A percentile compares a stretch with the other conserved stretches of the same genome.
phyloP scores from a whole-genome alignment of 768 basidiomycete species.

The Gelatoporia subvermispora region DNA sequence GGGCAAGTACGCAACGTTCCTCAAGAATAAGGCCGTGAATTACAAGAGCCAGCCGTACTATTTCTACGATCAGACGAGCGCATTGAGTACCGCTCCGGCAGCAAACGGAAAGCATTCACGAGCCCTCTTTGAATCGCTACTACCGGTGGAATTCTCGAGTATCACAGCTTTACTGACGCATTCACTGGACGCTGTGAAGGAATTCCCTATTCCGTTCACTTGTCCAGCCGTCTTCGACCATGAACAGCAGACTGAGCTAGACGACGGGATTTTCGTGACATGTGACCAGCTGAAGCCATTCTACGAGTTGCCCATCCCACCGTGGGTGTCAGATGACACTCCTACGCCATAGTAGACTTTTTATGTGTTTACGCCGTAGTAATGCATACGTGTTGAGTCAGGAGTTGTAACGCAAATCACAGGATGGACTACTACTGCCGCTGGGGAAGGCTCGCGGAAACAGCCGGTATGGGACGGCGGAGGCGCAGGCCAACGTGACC shows the following conservation, averaged over 20 bases:
- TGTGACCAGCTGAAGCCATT: conserved; percentile 40
- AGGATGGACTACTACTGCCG: no score
- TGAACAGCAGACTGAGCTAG: conserved; percentile 31
- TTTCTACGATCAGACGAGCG: conserved; percentile 43
- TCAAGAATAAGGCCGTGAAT: conserved; percentile 26
- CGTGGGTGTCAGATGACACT: conserved; percentile 2
- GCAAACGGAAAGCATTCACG: conserved; percentile 2
- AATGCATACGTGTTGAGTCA: neutral
- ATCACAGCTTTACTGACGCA: neutral
- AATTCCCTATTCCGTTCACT: conserved; percentile 22
- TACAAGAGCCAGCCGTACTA: conserved; percentile 39
- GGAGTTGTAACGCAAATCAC: conserved; percentile 1
- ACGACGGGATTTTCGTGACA: conserved; percentile 37
- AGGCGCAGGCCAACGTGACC: neutral
- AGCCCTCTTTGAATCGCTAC: no score
- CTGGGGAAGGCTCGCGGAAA: no score
- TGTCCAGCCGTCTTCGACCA: conserved; percentile 36
- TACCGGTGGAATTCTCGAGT: neutral
- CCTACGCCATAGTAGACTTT: neutral
- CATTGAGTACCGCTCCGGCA: conserved; percentile 34
- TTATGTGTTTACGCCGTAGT: neutral
- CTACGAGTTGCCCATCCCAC: conserved; percentile 19
- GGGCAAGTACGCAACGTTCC: conserved; percentile 42
- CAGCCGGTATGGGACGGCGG: neutral
- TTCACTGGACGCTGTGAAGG: neutral